phyloP scores from a whole-genome alignment of 2,329 filamentous ascomycete genomes.

The Paecilomyces niveus region DNA sequence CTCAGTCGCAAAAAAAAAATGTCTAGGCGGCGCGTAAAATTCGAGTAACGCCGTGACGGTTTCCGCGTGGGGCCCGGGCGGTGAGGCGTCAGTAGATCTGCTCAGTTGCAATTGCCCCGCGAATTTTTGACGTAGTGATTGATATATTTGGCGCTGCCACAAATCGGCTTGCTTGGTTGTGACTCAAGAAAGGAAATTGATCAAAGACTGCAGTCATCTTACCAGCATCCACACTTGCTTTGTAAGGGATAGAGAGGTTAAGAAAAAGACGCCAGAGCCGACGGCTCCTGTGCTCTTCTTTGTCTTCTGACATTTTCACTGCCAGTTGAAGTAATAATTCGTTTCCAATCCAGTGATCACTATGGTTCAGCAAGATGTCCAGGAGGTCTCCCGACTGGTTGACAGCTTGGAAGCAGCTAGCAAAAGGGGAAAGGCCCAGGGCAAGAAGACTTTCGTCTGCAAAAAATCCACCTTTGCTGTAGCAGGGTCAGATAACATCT shows the following conservation, averaged over 20 bases:
- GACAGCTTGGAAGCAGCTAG: slow-evolving; percentile 51
- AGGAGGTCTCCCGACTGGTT: slow-evolving; percentile 61
- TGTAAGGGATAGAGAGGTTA: background rate
- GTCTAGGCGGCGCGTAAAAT: background rate
- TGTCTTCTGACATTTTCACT: background rate
- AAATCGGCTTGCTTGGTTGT: background rate
- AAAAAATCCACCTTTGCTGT: slow-evolving; percentile 76
- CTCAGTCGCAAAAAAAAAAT: background rate
- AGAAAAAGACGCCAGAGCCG: slow-evolving; percentile 1
- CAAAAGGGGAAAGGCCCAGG: slow-evolving; percentile 39
- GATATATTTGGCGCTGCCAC: background rate
- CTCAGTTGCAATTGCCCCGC: background rate
- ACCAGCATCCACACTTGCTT: background rate
- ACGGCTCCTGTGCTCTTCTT: slow-evolving; percentile 2
- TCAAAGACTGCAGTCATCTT: background rate
- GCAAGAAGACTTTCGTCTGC: slow-evolving; percentile 59
- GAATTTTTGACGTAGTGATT: background rate
- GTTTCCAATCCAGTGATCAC: slow-evolving; percentile 9
- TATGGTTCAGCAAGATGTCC: slow-evolving; percentile 62
- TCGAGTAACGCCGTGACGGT: background rate
- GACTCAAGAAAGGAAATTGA: background rate
- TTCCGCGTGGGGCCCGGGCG: background rate
- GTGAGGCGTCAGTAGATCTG: background rate
- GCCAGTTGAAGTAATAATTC: background rate
- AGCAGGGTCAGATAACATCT: slow-evolving; percentile 55